Evolutionary conservation across 768 basidiomycete species (phyloP).

Genomic region (Boletus fagicola): DNA sequence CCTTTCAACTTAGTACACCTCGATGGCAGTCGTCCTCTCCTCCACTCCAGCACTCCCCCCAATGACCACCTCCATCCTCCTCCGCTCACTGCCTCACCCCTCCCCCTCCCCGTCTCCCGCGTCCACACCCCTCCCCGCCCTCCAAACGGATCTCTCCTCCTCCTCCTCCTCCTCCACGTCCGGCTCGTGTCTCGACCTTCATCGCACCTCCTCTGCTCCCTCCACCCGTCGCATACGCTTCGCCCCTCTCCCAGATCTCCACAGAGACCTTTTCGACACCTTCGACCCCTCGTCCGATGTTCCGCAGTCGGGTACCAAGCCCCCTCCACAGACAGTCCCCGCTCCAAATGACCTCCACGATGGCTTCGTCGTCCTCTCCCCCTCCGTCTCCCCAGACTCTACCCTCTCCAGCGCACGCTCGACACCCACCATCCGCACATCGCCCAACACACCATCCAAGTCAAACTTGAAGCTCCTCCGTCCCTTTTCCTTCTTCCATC

Average conservation of each 20-base stretch:
- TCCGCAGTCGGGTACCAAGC: slow-evolving; percentile 18
- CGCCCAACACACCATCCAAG: background rate
- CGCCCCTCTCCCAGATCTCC: slow-evolving; percentile 81
- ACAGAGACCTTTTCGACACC: slow-evolving; percentile 38
- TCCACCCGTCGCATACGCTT: slow-evolving; percentile 59
- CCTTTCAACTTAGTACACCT: too few species aligned
- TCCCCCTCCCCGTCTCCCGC: slow-evolving; percentile 14
- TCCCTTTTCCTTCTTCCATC: slow-evolving; percentile 22
- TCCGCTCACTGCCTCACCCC: slow-evolving; percentile 3
- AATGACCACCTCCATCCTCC: slow-evolving; percentile 27
- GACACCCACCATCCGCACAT: slow-evolving; percentile 22
- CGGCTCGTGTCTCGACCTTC: slow-evolving; percentile 19
- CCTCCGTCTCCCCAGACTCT: slow-evolving; percentile 20
- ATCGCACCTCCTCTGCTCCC: slow-evolving; percentile 2
- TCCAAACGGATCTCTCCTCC: slow-evolving; percentile 16
- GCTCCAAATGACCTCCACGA: slow-evolving; percentile 5
- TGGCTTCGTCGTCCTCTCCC: slow-evolving; percentile 13
- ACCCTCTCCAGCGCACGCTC: slow-evolving; percentile 21
- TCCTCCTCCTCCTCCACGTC: slow-evolving; percentile 22
- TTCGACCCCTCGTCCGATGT: slow-evolving; percentile 31
- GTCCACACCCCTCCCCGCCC: slow-evolving; percentile 11
- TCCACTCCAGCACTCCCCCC: background rate
- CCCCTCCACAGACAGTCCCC: background rate
- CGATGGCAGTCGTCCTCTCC: slow-evolving; percentile 9
- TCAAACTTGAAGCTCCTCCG: slow-evolving; percentile 21